phyloP scores from a whole-genome alignment of 441 rosid genomes.

The Bocquillonia castaneifolia region DNA sequence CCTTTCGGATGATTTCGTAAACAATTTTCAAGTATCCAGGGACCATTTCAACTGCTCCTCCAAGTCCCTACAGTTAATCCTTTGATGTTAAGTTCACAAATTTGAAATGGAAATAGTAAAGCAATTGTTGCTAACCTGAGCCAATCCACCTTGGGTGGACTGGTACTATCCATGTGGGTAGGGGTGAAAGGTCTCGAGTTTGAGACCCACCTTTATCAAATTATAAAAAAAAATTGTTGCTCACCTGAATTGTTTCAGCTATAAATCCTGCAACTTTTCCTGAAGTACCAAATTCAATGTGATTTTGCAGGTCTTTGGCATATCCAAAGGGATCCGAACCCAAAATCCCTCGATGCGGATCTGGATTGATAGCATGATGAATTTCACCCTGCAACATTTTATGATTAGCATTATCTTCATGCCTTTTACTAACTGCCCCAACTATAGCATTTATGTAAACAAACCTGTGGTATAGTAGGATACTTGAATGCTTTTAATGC shows the following conservation, averaged over 20 bases:
- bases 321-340: conserved; percentile 68
- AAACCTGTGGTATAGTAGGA: conserved; percentile 84
- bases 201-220: no score
- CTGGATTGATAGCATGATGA: conserved; percentile 88
- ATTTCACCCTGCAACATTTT: conserved; percentile 65
- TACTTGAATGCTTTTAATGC: conserved; percentile 91
- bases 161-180: no score
- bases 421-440: no score
- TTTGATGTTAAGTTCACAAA: no score
- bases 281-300: conserved; percentile 80
- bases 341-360: conserved; percentile 80
- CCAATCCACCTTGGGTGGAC: no score
- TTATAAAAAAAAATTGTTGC: conserved; percentile 27
- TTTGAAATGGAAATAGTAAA: no score
- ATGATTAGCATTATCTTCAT: conserved; percentile 10
- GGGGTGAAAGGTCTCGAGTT: no score
- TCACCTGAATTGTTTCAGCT: conserved; percentile 89
- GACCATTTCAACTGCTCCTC: conserved; percentile 92
- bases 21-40: conserved; percentile 80
- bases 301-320: conserved; percentile 86
- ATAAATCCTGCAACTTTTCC: conserved; percentile 91
- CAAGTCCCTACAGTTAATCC: conserved; percentile 56
- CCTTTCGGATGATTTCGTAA: conserved; percentile 66
- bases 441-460: background rate
- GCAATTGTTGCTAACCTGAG: no score